These are phyloP conservation scores for sorghum (Sorghum bicolor) DNA, from an alignment of 176 grass and related monocot species.

Conservation along the genomic window DNA sequence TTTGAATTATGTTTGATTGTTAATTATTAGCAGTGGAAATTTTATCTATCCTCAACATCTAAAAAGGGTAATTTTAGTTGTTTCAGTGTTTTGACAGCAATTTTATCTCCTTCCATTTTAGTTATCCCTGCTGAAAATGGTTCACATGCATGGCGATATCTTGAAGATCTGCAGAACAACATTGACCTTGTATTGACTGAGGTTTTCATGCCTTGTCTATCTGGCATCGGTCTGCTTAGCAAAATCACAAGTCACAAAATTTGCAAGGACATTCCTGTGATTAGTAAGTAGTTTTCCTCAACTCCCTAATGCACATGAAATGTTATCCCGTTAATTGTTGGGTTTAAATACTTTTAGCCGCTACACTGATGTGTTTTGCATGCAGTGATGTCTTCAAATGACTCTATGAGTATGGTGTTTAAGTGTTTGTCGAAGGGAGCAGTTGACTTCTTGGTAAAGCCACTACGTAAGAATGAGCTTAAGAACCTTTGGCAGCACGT, in stretches of 20 bases:
- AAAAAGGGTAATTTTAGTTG: slow-evolving; percentile 5
- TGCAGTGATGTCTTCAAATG: slow-evolving; percentile 98
- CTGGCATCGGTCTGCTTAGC: slow-evolving; percentile 75
- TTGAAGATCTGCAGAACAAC: slow-evolving; percentile 65
- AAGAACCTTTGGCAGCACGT: slow-evolving; percentile 96
- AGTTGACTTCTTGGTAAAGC: slow-evolving; percentile 98
- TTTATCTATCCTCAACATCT: slow-evolving; percentile 8
- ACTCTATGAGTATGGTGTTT: slow-evolving; percentile 85
- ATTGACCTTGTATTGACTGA: slow-evolving; percentile 97
- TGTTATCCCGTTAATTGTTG: neutral
- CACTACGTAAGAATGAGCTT: slow-evolving; percentile 93
- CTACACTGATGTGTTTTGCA: slow-evolving; percentile 46
- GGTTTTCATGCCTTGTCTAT: slow-evolving; percentile 68
- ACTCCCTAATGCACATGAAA: neutral
- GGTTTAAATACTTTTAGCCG: slow-evolving; percentile 43
- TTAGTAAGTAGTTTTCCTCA: slow-evolving; percentile 70
- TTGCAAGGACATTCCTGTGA: slow-evolving; percentile 86
- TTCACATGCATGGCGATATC: slow-evolving; percentile 86
- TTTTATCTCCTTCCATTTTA: slow-evolving; percentile 43
- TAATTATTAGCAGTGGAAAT: slow-evolving; percentile 13
- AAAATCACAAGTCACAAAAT: slow-evolving; percentile 89
- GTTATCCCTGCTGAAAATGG: slow-evolving; percentile 76
- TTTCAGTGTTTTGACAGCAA: slow-evolving; percentile 21
- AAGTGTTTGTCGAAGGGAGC: slow-evolving; percentile 91
- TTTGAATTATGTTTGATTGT: slow-evolving; percentile 15